phyloP scores from a whole-genome alignment of 345 rosid species.

The Salix viminalis region DNA sequence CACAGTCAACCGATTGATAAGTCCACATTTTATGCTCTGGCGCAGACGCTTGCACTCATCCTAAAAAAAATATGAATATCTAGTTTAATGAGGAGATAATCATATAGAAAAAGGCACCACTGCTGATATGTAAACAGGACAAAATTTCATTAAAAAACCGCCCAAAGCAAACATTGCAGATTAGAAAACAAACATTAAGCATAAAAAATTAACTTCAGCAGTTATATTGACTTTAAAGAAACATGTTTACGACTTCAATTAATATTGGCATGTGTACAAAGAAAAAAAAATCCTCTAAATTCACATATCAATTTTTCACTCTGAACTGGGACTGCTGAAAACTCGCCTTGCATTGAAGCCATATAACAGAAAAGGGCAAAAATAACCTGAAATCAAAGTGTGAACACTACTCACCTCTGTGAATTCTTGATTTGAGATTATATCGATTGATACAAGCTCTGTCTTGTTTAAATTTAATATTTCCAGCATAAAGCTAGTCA shows the following conservation, averaged over 20 bases:
- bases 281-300: neutral
- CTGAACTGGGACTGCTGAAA: neutral
- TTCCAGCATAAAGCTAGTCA: slow-evolving; percentile 67
- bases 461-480: slow-evolving; percentile 89
- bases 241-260: neutral
- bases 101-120: neutral
- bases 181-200: neutral
- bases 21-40: slow-evolving; percentile 96
- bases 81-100: slow-evolving; percentile 1
- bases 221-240: neutral
- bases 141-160: neutral
- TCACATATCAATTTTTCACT: neutral
- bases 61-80: slow-evolving; percentile 37
- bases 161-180: neutral
- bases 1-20: slow-evolving; percentile 82
- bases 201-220: neutral
- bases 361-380: neutral
- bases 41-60: slow-evolving; percentile 98
- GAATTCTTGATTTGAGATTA: slow-evolving; percentile 95
- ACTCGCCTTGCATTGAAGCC: neutral
- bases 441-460: slow-evolving; percentile 80
- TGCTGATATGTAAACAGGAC: neutral
- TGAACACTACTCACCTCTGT: slow-evolving; percentile 62
- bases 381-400: neutral
- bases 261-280: neutral